These are phyloP conservation scores for Neonectria coccinea DNA, from an alignment of 2,329 filamentous ascomycete species.

Conservation along the genomic window DNA sequence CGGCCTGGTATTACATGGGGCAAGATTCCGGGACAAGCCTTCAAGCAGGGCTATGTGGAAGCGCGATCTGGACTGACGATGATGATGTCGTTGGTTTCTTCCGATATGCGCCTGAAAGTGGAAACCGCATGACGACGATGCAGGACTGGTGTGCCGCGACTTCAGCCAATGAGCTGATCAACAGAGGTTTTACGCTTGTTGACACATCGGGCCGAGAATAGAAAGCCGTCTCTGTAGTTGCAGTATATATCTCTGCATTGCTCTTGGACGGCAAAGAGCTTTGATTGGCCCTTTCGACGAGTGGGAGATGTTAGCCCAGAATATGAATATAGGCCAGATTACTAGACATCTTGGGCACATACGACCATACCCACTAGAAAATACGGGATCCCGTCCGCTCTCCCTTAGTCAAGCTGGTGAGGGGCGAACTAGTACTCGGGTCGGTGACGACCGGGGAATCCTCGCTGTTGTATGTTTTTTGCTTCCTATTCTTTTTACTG, in stretches of 20 bases:
- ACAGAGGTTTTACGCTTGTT: constrained; percentile 16
- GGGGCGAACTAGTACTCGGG: neutral
- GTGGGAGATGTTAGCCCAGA: constrained; percentile 7
- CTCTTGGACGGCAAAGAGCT: too few relatives aligned
- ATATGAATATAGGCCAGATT: too few relatives aligned
- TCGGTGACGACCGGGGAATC: neutral
- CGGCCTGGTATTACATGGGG: constrained; percentile 11
- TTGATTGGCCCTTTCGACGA: constrained; percentile 1
- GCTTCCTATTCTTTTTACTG: neutral
- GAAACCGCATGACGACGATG: neutral
- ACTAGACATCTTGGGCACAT: too few relatives aligned
- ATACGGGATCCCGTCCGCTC: neutral
- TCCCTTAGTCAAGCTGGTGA: neutral
- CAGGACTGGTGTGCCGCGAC: constrained; percentile 10
- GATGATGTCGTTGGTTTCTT: constrained; percentile 20
- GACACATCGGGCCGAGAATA: constrained; percentile 2
- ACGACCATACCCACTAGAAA: too few relatives aligned
- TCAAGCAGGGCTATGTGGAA: constrained; percentile 1
- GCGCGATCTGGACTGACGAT: constrained; percentile 13
- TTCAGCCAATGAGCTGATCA: constrained; percentile 14
- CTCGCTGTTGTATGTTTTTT: neutral
- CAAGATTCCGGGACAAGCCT: neutral
- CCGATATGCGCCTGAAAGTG: constrained; percentile 13
- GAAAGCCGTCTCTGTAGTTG: too few relatives aligned
- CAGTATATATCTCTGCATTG: too few relatives aligned